Conservation (phyloP, 148 eudicot species). For the Amaranthus hypochondriacus region DNA sequence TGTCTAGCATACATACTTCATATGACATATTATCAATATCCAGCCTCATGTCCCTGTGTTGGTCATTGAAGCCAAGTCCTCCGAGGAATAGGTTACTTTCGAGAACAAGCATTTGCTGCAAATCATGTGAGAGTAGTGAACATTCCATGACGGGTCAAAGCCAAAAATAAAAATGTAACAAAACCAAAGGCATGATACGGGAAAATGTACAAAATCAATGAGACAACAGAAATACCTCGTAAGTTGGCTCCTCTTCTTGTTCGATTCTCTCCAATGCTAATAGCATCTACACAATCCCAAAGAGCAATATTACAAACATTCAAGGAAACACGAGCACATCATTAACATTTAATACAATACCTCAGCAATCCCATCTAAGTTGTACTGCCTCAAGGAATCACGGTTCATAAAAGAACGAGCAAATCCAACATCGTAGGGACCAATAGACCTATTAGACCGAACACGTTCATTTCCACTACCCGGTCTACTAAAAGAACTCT, state of each 20-base stretch:
- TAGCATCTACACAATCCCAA: constrained; percentile 44
- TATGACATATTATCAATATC: constrained; percentile 96
- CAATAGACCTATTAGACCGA: constrained; percentile 27
- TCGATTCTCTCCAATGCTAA: constrained; percentile 81
- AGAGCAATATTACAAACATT: constrained; percentile 8
- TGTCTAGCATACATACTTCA: constrained; percentile 44
- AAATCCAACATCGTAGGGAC: constrained; percentile 38
- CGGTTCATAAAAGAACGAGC: constrained; percentile 41
- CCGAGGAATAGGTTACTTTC: constrained; percentile 76
- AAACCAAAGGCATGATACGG: neutral
- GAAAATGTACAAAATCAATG: neutral
- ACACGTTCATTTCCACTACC: constrained; percentile 29
- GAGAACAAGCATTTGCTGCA: constrained; percentile 71
- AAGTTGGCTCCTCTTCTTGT: constrained; percentile 67
- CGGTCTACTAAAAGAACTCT: constrained; percentile 15
- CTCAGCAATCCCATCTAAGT: constrained; percentile 77
- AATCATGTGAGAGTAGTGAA: constrained; percentile 1
- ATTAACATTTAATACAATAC: constrained; percentile 36
- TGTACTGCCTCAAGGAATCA: constrained; percentile 44
- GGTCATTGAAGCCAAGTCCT: constrained; percentile 70
- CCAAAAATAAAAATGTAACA: neutral
- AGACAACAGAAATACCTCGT: constrained; percentile 51
- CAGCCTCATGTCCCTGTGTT: constrained; percentile 91
- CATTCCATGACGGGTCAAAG: neutral
- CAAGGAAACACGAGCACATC: neutral